Base-by-base conservation (phyloP, 2,329 filamentous ascomycete species). In the Monosporascus sp. region DNA sequence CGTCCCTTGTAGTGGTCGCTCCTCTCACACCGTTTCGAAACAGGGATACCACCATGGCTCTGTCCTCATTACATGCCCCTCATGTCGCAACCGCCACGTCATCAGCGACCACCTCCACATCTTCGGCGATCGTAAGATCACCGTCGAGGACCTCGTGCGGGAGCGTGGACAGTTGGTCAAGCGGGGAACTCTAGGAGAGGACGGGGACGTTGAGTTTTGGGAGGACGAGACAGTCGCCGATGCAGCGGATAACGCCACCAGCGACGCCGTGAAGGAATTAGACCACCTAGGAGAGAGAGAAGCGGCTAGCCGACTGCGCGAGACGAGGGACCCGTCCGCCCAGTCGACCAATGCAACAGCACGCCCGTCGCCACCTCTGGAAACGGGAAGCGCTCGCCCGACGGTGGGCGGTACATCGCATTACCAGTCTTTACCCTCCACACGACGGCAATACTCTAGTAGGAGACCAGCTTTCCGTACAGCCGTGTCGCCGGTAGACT, bases 1-100 rank as follows among this genome's bases (percentile, higher is more conserved):
- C 80, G 85, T 88, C 54, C 90, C 89, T 34, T 99, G 94, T 73
- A 76, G 79, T 46, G 75, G 81, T 37, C 86, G 92, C 53, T 95
- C 90, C n/a, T 80, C 84, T 14, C 95, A 99, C 73, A 81, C 81
- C 49, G 78, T 99, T 62, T 90, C 90, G 31, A 97, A 97, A 71
- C 94, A 97, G 67, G 94, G 90, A 34, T 99, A 99, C 68, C 92
- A 97, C 71, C 79, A 86, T 57, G 94, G 94, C 37, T 93, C 90
- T 1, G 87, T 94, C 5, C 77, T 99, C 53, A 92, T 97, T 59
- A 86, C 87, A 36, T 99, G 94, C 68, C 93, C 94, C 0, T 76
- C 77, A 3, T 99, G 94, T 72, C 85, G 86, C 64, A 92, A 90
- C 67, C 82, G 91, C 24, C 94, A 99, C 74, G 74, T 99, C 60